A percentile compares a stretch with the other conserved stretches of the same genome.
Conservation (phyloP, 1,284 basidiomycete species). For the Pterula multifida region DNA sequence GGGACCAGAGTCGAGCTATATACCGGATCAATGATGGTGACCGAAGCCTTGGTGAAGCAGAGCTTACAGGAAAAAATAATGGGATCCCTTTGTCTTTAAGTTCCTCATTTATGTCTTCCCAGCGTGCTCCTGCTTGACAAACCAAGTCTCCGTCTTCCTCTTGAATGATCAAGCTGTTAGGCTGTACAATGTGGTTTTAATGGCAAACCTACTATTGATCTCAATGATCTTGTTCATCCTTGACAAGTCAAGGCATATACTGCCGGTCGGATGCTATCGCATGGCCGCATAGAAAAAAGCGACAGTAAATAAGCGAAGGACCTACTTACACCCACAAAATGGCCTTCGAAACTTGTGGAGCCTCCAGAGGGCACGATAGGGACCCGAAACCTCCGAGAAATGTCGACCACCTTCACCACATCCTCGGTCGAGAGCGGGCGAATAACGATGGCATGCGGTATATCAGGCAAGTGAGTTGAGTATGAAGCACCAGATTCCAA, state of each 20-base stretch:
- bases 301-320: constrained; percentile 3
- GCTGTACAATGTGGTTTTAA: background rate
- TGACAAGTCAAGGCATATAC: constrained; percentile 58
- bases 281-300: background rate
- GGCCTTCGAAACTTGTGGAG: constrained; percentile 45
- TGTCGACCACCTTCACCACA: constrained; percentile 42
- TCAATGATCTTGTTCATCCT: constrained; percentile 52
- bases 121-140: constrained; percentile 74
- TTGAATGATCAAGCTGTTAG: constrained; percentile 12
- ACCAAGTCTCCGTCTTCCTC: constrained; percentile 59
- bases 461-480: constrained; percentile 54
- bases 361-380: constrained; percentile 48
- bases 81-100: constrained; percentile 60
- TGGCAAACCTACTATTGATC: constrained; percentile 25
- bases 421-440: constrained; percentile 33
- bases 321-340: constrained; percentile 28
- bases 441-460: constrained; percentile 56
- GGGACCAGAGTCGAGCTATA: constrained; percentile 44
- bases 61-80: constrained; percentile 55
- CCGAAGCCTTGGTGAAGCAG: background rate
- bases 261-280: constrained; percentile 32
- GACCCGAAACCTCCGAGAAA: constrained; percentile 42
- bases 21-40: background rate
- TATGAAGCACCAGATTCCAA: constrained; percentile 50
- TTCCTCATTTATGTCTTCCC: constrained; percentile 79